A percentile compares a stretch with the other conserved stretches of the same genome.
These are phyloP conservation scores for Syzygium grande DNA, from an alignment of 345 rosid genomes.

Conservation along the genomic window DNA sequence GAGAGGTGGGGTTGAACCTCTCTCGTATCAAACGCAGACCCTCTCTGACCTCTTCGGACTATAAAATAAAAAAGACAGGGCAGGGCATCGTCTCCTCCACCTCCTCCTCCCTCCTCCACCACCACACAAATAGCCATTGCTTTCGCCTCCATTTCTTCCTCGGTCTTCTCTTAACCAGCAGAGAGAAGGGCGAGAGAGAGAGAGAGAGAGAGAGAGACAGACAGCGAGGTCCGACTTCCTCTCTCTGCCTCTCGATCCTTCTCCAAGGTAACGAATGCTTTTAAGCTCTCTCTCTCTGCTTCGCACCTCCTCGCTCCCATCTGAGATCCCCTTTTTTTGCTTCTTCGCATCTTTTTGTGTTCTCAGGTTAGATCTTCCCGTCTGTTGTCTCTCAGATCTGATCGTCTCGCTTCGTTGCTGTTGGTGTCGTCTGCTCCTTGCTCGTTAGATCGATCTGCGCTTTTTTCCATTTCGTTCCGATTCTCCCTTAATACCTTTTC, in stretches of 20 bases:
- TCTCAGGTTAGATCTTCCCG: background rate
- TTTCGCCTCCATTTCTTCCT: background rate
- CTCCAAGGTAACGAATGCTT: background rate
- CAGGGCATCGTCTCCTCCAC: background rate
- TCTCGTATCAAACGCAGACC: background rate
- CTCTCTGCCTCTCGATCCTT: background rate
- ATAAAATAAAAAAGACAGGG: background rate
- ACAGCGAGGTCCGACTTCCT: background rate
- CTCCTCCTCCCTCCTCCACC: too few relatives aligned
- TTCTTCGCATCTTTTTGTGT: background rate
- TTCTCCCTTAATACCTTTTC: background rate
- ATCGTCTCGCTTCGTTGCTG: background rate
- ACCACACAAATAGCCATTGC: background rate
- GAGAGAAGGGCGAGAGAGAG: background rate
- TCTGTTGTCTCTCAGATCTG: background rate
- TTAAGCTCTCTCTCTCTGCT: background rate
- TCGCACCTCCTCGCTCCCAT: background rate
- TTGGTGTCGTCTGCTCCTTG: background rate
- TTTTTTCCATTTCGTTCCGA: background rate
- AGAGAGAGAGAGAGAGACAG: too few relatives aligned
- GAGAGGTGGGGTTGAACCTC: background rate
- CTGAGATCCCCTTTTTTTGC: background rate
- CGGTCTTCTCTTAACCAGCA: background rate
- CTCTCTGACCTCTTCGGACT: background rate
- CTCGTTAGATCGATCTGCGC: background rate